Conservation (phyloP, 306 rosid genomes). For the Inga laurina region DNA sequence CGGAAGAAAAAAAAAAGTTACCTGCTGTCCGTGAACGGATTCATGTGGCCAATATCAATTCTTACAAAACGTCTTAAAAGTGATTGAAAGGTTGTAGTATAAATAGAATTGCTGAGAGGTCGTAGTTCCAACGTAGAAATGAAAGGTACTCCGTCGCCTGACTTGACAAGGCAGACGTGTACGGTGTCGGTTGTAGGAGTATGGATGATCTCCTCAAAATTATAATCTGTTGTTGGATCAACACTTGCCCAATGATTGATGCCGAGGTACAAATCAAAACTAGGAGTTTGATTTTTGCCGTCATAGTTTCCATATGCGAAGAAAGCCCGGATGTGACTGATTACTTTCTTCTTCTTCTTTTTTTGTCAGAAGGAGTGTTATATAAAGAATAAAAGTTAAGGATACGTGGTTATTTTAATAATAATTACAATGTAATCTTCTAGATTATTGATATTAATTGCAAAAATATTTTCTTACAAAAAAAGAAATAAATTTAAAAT, state of each 20-base stretch:
- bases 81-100: background rate
- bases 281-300: slow-evolving; percentile 19
- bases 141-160: background rate
- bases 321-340: slow-evolving; percentile 24
- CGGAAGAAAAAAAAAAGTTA: background rate
- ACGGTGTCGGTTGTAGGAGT: slow-evolving; percentile 31
- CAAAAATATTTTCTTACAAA: too few relatives aligned
- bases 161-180: slow-evolving; percentile 42
- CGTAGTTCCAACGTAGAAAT: slow-evolving; percentile 47
- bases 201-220: slow-evolving; percentile 15
- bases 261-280: slow-evolving; percentile 47
- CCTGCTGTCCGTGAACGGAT: fast-evolving
- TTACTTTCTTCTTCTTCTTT: too few relatives aligned
- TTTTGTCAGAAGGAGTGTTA: too few relatives aligned
- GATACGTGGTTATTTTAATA: too few relatives aligned
- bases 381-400: too few relatives aligned
- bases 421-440: too few relatives aligned
- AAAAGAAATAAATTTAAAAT: too few relatives aligned
- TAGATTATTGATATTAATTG: too few relatives aligned
- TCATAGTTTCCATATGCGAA: slow-evolving; percentile 46
- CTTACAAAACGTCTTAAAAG: background rate
- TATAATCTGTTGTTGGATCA: fast-evolving
- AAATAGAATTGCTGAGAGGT: slow-evolving; percentile 16
- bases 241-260: slow-evolving; percentile 35
- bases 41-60: slow-evolving; percentile 18